Base-by-base conservation (phyloP, 2,329 filamentous ascomycete species). In the Aspergillus bombycis region DNA sequence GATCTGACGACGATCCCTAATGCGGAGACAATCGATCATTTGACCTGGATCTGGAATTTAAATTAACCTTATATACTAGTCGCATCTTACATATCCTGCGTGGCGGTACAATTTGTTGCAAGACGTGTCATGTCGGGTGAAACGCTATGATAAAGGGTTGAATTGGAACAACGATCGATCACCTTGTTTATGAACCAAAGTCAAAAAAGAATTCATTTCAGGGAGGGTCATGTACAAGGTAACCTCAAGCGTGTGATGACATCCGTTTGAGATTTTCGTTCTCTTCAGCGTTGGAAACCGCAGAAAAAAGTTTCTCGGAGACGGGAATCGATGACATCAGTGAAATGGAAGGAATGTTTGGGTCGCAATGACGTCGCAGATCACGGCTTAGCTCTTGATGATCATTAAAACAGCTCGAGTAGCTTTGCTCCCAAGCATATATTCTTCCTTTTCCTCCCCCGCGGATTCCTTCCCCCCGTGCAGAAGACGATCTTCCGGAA, bases 251-350 rank as follows among this genome's bases (percentile, higher is more conserved):
- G 38, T 28, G 12, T 48, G 45, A 23, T 46, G 43, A 23, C n/a
- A 26, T 48, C 14, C 21, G 5, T 48, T 26, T 14, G 23, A 26
- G n/a, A 14, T 48, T 26, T 23, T 26, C 9, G 4, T 2, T 23
- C 21, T 48, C 23, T 26, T 48, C 34, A 36, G 14, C 34, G 34
- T 36, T 36, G 12, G 12, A 16, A 36, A 36, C 34, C 6, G 12
- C 14, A 16, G 4, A 48, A 28, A 48, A 50, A 30, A 46, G 32
- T 57, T 38, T 46, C 19, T 50, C 32, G 9, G 19, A n/a, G 43
- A 34, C 48, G 56, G 30, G 21, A 60, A 60, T 65, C 59, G 62
- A 68, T 70, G 68, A 70, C 68, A 68, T 70, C 68, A 68, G 60
- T 41, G 59, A 43, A 28, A 19, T 16, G 23, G 34, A 41, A 16